phyloP scores from a whole-genome alignment of 164 flowering plant species.

The Sextonia rubra region DNA sequence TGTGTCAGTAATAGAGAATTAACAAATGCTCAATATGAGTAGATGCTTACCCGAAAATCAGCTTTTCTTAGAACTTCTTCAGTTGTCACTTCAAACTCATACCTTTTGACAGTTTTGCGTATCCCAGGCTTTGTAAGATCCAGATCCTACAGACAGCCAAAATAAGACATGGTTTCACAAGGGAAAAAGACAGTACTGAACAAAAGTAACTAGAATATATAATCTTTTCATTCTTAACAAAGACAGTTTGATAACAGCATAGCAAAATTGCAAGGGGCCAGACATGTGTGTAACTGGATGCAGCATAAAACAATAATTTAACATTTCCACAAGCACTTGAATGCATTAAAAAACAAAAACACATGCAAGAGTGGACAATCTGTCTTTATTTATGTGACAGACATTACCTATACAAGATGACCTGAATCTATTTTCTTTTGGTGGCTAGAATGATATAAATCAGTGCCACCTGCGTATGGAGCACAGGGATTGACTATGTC shows the following conservation, averaged over 20 bases:
- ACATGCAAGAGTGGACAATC: no score
- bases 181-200: background rate
- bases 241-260: no score
- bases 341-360: no score
- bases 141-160: conserved; percentile 53
- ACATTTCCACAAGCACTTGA: background rate
- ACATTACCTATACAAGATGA: no score
- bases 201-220: background rate
- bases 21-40: background rate
- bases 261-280: no score
- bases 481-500: background rate
- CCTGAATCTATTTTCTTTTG: background rate
- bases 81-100: conserved; percentile 58
- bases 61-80: conserved; percentile 71
- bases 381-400: no score
- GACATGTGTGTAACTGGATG: background rate
- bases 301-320: background rate
- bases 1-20: no score
- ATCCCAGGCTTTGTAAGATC: conserved; percentile 57
- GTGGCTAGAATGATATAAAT: background rate
- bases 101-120: conserved; percentile 26
- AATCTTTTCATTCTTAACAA: no score
- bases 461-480: background rate
- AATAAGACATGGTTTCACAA: no score
- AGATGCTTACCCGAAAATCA: conserved; percentile 70